Conservation (phyloP, 345 rosid species). For the Eucalyptus sp. region DNA sequence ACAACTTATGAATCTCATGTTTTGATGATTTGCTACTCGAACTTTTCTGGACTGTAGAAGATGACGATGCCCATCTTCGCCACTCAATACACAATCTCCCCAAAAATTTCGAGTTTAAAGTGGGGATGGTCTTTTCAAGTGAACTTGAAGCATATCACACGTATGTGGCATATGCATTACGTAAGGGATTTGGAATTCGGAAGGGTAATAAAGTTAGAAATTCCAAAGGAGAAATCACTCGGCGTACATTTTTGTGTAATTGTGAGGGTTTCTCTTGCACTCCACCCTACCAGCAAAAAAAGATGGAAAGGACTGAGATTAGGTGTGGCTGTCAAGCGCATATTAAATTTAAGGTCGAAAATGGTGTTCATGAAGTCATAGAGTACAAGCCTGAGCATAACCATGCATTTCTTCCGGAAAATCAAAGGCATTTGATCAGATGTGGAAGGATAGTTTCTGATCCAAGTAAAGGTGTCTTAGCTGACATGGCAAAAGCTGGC, state of each 20-base stretch:
- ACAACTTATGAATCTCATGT: background rate
- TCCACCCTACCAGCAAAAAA: background rate
- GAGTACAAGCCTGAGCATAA: background rate
- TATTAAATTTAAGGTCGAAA: background rate
- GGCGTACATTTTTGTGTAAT: background rate
- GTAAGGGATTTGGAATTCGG: background rate
- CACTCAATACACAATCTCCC: background rate
- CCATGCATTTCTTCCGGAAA: background rate
- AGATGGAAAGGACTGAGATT: background rate
- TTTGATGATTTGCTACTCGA: background rate
- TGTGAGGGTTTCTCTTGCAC: background rate
- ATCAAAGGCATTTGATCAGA: background rate
- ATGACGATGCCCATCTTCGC: background rate
- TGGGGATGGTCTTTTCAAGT: background rate
- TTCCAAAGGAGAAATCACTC: background rate
- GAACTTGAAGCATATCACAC: background rate
- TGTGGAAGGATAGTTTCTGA: background rate
- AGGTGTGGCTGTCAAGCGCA: background rate
- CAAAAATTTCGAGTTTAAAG: background rate
- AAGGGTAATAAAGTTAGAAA: background rate
- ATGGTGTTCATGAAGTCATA: background rate
- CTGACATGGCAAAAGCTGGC: background rate
- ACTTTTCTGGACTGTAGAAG: background rate
- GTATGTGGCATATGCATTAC: background rate
- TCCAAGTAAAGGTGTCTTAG: background rate